Conservation (phyloP, 257 asterid genomes). For the Perilla frutescens region DNA sequence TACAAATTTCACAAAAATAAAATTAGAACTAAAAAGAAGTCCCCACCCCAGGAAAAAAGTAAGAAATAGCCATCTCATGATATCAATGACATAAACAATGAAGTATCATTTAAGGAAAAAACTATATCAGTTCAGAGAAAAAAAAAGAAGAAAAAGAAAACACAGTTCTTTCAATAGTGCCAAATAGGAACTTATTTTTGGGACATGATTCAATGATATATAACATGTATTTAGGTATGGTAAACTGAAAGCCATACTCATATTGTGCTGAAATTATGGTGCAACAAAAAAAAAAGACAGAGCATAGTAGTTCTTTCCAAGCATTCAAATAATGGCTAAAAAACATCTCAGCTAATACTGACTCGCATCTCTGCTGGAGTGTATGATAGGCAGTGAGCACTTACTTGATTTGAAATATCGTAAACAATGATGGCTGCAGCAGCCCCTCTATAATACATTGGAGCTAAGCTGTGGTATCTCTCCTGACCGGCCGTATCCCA, state of each 20-base stretch:
- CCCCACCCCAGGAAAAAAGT: not conserved
- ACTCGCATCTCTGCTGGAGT: not conserved
- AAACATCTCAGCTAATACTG: not conserved
- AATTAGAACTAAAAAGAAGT: not conserved
- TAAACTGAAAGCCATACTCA: not conserved
- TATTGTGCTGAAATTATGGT: not conserved
- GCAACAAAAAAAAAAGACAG: not conserved
- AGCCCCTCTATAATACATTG: conserved; percentile 93
- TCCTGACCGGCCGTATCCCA: conserved; percentile 98
- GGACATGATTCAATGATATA: conserved; percentile 9
- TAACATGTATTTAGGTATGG: not conserved
- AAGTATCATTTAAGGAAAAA: conserved; percentile 13
- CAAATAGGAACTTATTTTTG: not conserved
- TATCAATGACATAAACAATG: conserved; percentile 16
- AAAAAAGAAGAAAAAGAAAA: too few relatives aligned
- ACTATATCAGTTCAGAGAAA: not conserved
- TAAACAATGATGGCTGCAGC: conserved; percentile 87
- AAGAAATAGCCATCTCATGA: not conserved
- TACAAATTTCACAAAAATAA: conserved; percentile 30
- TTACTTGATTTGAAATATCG: conserved; percentile 78
- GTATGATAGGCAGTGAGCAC: not conserved
- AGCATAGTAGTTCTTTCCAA: not conserved
- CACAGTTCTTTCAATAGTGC: not conserved
- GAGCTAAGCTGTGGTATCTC: conserved; percentile 92
- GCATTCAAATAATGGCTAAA: conserved; percentile 3